Evolutionary conservation across 345 rosid genomes (phyloP).

Genomic region (Orychophragmus violaceus): DNA sequence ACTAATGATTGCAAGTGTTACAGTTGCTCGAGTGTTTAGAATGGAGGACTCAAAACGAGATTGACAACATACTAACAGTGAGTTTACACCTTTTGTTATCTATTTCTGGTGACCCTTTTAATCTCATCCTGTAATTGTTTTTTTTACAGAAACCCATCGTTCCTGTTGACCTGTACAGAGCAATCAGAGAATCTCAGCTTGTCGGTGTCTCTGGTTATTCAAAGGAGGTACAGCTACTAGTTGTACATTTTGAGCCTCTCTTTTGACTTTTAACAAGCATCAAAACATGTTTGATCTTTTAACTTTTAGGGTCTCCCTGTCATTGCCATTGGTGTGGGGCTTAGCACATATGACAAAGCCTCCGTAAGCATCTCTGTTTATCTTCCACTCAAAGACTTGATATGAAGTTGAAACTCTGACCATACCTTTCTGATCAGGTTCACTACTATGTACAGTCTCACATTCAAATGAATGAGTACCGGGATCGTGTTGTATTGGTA

Average conservation of each 20-base stretch:
- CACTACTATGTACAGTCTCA: constrained; percentile 90
- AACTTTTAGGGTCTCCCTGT: constrained; percentile 80
- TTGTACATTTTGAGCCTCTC: constrained; percentile 2
- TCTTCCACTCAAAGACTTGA: background rate
- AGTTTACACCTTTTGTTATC: background rate
- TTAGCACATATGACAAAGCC: constrained; percentile 91
- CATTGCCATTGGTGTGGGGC: constrained; percentile 80
- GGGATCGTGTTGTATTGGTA: constrained; percentile 90
- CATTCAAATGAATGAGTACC: constrained; percentile 93
- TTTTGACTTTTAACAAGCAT: background rate
- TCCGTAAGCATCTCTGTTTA: constrained; percentile 50
- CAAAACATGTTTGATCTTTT: background rate
- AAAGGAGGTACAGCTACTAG: constrained; percentile 54
- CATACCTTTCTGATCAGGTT: constrained; percentile 38
- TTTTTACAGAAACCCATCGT: constrained; percentile 73
- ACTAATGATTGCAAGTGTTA: constrained; percentile 29
- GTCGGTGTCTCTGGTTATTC: constrained; percentile 89
- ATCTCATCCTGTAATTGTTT: background rate
- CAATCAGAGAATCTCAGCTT: constrained; percentile 85
- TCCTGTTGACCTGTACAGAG: constrained; percentile 74
- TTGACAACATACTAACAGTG: constrained; percentile 68
- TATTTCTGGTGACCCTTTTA: background rate
- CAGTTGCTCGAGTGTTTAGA: constrained; percentile 74
- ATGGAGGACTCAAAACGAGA: constrained; percentile 84
- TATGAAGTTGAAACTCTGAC: constrained; percentile 12